Conservation (phyloP, 2,329 filamentous ascomycete genomes). For the Chrysosporium queenslandicum region DNA sequence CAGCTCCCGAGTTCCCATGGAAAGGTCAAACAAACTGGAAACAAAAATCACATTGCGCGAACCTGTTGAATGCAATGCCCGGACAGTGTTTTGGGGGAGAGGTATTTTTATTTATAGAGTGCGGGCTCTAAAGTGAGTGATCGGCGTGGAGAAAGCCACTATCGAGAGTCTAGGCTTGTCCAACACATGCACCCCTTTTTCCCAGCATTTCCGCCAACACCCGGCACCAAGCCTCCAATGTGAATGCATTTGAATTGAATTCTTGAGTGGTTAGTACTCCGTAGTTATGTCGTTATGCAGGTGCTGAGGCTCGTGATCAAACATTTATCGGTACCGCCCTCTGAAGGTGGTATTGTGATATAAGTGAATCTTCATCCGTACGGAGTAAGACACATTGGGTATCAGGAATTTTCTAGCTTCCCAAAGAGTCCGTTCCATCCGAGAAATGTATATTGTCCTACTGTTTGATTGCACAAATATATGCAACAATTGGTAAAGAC, state of each 20-base stretch:
- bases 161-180: background rate
- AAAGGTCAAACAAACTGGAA: background rate
- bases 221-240: background rate
- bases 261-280: too few species aligned
- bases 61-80: too few species aligned
- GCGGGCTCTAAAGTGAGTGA: background rate
- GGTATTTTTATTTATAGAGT: slow-evolving; percentile 5
- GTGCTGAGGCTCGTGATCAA: background rate
- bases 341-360: background rate
- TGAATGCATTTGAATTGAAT: background rate
- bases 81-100: too few species aligned
- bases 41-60: too few species aligned
- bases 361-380: background rate
- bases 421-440: background rate
- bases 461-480: background rate
- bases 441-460: background rate
- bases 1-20: background rate
- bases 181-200: background rate
- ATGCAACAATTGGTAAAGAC: background rate
- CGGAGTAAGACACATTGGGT: background rate
- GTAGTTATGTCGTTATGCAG: too few species aligned
- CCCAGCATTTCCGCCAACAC: background rate
- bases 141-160: background rate
- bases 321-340: background rate
- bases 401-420: background rate